Conservation (phyloP, 2,329 filamentous ascomycete species). For the Hymenoscyphus infarciens region DNA sequence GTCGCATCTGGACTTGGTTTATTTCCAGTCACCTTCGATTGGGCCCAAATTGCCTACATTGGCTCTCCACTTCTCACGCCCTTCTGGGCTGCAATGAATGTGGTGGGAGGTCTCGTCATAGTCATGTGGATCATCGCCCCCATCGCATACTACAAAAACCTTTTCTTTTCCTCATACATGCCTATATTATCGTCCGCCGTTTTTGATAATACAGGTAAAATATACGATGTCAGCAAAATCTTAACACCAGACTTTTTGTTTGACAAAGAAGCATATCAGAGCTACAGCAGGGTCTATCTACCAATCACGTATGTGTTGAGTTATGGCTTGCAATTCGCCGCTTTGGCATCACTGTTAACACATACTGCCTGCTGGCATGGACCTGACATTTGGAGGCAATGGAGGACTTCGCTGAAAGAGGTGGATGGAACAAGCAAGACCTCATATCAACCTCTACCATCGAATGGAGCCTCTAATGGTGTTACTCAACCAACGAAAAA, state of each 20-base stretch:
- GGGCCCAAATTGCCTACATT: conserved; percentile 82
- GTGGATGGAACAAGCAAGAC: conserved; percentile 49
- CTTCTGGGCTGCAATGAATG: conserved; percentile 84
- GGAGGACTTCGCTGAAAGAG: conserved; percentile 65
- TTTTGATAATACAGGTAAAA: conserved; percentile 77
- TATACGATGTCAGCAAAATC: conserved; percentile 79
- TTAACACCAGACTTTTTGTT: conserved; percentile 75
- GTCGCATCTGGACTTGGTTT: conserved; percentile 80
- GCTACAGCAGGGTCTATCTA: conserved; percentile 80
- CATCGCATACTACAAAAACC: conserved; percentile 75
- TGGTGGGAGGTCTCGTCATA: conserved; percentile 72
- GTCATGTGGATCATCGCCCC: conserved; percentile 85
- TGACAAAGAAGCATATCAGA: conserved; percentile 69
- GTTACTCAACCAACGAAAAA: conserved; percentile 15
- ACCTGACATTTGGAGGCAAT: conserved; percentile 74
- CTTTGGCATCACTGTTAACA: conserved; percentile 72
- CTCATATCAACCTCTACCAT: conserved; percentile 49
- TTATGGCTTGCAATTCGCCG: conserved; percentile 83
- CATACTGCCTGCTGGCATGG: conserved; percentile 85
- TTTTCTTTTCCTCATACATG: conserved; percentile 79
- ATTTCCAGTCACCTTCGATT: conserved; percentile 85
- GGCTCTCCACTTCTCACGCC: conserved; percentile 80
- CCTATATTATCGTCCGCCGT: conserved; percentile 81
- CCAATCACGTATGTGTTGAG: conserved; percentile 85
- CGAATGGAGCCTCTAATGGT: conserved; percentile 9